phyloP scores from a whole-genome alignment of 2,329 filamentous ascomycete genomes.

The Amauroascus verrucosus region DNA sequence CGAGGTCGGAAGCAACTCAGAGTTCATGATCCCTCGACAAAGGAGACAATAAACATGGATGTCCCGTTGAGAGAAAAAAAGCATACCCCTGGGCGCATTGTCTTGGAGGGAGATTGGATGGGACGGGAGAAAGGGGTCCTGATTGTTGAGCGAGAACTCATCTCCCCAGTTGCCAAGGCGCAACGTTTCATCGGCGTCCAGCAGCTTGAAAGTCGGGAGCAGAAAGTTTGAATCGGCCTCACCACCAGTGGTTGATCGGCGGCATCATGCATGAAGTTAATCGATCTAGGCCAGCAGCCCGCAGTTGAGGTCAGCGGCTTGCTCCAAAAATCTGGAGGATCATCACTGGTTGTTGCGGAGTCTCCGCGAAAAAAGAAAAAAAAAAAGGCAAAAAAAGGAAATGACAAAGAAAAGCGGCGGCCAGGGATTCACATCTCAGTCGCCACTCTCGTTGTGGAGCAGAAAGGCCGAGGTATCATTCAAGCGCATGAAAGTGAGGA shows the following conservation, averaged over 20 bases:
- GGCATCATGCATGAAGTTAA: not conserved
- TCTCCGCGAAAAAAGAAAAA: not conserved
- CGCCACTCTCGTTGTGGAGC: not conserved
- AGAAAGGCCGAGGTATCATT: not conserved
- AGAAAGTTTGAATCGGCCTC: not conserved
- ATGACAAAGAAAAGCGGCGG: not conserved
- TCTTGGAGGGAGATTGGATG: slow-evolving; percentile 2
- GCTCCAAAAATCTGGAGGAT: not conserved
- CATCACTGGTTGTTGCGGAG: too few species aligned
- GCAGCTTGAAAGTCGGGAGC: not conserved
- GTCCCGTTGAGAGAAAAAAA: not conserved
- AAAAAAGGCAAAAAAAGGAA: not conserved
- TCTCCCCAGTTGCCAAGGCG: slow-evolving; percentile 1
- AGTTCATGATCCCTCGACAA: not conserved
- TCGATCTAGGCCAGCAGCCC: not conserved
- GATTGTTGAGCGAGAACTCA: not conserved
- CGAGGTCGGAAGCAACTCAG: not conserved
- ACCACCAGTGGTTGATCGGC: not conserved
- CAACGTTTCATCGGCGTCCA: slow-evolving; percentile 7
- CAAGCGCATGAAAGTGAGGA: not conserved
- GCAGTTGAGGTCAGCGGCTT: not conserved
- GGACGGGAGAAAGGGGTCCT: not conserved
- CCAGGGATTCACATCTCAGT: not conserved
- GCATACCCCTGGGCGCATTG: slow-evolving; percentile 1
- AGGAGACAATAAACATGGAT: not conserved